Conservation (phyloP, 1,284 basidiomycete species). For the Pterulicium gracile region DNA sequence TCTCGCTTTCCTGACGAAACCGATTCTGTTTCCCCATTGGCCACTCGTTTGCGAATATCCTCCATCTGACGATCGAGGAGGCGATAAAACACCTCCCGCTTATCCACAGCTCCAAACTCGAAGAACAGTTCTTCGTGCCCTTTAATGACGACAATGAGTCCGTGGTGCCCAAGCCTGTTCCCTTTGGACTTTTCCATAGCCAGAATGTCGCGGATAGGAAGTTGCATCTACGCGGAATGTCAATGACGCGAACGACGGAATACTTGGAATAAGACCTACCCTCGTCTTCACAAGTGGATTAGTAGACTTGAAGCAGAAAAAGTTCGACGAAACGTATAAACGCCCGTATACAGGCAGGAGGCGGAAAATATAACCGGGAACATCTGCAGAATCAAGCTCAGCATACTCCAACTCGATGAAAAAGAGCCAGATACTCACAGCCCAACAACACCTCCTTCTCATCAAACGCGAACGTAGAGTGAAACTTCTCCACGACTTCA, state of each 20-base stretch:
- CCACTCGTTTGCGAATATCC: constrained; percentile 41
- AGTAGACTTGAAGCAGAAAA: constrained; percentile 84
- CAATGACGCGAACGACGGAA: constrained; percentile 4
- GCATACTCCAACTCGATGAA: constrained; percentile 4
- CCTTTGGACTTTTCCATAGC: constrained; percentile 79
- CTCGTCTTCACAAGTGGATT: constrained; percentile 69
- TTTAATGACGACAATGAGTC: constrained; percentile 82
- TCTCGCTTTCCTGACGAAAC: constrained; percentile 45
- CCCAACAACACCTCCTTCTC: constrained; percentile 81
- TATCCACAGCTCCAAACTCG: constrained; percentile 76
- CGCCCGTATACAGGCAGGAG: constrained; percentile 79
- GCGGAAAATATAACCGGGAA: constrained; percentile 80
- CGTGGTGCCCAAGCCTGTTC: constrained; percentile 82
- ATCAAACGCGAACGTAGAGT: constrained; percentile 70
- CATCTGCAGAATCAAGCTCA: constrained; percentile 16
- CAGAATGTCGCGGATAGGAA: constrained; percentile 84
- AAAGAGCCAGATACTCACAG: constrained; percentile 41
- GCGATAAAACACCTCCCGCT: constrained; percentile 65
- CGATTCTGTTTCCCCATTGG: constrained; percentile 26
- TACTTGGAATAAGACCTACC: constrained; percentile 42
- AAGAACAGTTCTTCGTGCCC: constrained; percentile 97
- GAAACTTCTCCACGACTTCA: constrained; percentile 68
- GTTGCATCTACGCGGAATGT: constrained; percentile 66
- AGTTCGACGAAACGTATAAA: constrained; percentile 80
- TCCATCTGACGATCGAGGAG: constrained; percentile 79